Evolutionary conservation across 805 yeast species (phyloP), one percentile per base, ranked within the genome.

Genomic region (Metschnikowia reukaufii): DNA sequence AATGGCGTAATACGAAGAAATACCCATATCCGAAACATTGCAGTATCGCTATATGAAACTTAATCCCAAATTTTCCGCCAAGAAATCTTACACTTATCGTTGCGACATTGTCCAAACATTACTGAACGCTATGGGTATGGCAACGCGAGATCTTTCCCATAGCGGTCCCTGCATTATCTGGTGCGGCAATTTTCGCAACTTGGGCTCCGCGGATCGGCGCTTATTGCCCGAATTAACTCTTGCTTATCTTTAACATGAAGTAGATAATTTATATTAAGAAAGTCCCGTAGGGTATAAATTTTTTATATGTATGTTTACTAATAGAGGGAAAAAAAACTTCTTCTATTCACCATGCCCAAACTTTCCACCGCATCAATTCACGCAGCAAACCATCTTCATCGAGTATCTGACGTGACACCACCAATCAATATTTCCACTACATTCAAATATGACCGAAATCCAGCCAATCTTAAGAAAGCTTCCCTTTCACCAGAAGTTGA

Each of bases 391-490:
- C 67, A 64, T 3, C 59, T 72, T 25, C 70, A 74, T 48, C 68
- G 86, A 52, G 86, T 81, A 4, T 58, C 77, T 0, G 91, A 86
- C 57, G 84, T 85, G 33, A 82, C 84, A 0, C 83, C 92, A 5
- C 96, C 97, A 20, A 83, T 91, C 49, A 87, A 86, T 52, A 84
- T 88, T 3, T 66, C 94, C 1, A 86, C 97, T 1, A 91, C 96
- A 0, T 90, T 72, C 65, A 74, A 79, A 45, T 91, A 90, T 64
- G 66, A 78, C 23, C 62, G 72, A 4, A 77, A 86, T 50, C 89
- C 91, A 1, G 70, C 61, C 0, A 68, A 81, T 18, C 70, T 87
- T 38, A 60, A 69, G 9, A 74, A 82, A 5, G 77, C 77, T 4
- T 50, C 48, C 4, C 67, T 63, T 27, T 31, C 50, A 15, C 50